Percentiles rank a stretch among this genome's conserved stretches.
These are phyloP conservation scores for Globisporangium polare DNA, from an alignment of 352 stramenopile species.

Conservation along the genomic window DNA sequence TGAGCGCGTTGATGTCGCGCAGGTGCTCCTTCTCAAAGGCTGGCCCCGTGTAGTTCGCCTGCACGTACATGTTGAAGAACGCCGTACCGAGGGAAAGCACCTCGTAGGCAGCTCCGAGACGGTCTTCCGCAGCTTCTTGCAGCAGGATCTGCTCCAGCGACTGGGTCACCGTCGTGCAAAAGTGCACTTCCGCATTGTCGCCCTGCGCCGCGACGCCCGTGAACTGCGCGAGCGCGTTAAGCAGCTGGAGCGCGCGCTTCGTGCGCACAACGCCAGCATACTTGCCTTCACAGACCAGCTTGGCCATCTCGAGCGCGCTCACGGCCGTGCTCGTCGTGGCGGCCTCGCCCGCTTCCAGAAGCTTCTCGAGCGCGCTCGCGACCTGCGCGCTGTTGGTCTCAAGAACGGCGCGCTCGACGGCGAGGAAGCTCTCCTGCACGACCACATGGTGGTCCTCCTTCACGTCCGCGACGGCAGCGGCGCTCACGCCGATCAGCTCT, in stretches of 20 bases:
- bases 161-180: conserved; percentile 39
- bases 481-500: conserved; percentile 54
- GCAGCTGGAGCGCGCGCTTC: conserved; percentile 25
- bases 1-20: conserved; percentile 39
- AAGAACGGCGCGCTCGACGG: conserved; percentile 52
- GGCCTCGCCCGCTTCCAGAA: not conserved
- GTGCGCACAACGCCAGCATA: conserved; percentile 62
- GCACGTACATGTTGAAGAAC: conserved; percentile 76
- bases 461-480: conserved; percentile 32
- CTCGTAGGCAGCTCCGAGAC: conserved; percentile 44
- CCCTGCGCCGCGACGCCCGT: conserved; percentile 13
- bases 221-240: conserved; percentile 20
- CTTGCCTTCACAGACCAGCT: conserved; percentile 50
- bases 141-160: conserved; percentile 43
- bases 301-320: conserved; percentile 39
- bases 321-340: conserved; percentile 9
- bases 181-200: conserved; percentile 29
- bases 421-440: conserved; percentile 32
- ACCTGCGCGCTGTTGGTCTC: conserved; percentile 40
- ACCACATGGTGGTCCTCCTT: conserved; percentile 35
- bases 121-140: conserved; percentile 25
- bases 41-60: conserved; percentile 80
- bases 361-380: conserved; percentile 15
- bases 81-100: conserved; percentile 56
- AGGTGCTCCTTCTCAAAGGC: conserved; percentile 55